Evolutionary conservation across 495 filamentous ascomycete genomes (phyloP).

Genomic region (Umbilicaria muhlenbergii): DNA sequence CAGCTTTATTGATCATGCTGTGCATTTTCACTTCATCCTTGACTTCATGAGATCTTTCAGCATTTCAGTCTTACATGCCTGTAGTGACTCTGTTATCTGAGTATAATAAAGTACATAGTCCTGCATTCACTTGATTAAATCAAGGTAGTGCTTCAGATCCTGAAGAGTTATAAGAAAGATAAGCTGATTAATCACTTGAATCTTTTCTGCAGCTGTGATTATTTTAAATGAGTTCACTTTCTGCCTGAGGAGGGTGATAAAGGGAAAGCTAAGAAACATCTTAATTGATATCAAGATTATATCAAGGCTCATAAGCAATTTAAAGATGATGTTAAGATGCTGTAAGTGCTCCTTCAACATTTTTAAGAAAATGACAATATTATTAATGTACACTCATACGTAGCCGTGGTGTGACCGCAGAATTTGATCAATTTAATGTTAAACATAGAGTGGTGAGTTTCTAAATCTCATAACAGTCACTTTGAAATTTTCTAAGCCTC

Average conservation of each 20-base stretch:
- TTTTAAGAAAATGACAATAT: slow-evolving; percentile 4
- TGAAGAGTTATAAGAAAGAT: no score
- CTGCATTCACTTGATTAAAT: no score
- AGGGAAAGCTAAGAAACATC: not conserved
- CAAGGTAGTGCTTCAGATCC: no score
- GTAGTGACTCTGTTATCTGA: no score
- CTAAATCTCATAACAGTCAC: slow-evolving; percentile 2
- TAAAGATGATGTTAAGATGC: not conserved
- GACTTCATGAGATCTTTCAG: not conserved
- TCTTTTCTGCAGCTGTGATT: no score
- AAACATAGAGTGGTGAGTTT: slow-evolving; percentile 1
- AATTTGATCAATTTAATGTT: not conserved
- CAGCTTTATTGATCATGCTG: no score
- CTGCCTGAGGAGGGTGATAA: not conserved
- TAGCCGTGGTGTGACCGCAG: not conserved
- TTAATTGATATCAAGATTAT: not conserved
- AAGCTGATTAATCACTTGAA: no score
- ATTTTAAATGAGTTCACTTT: no score
- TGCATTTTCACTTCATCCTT: not conserved
- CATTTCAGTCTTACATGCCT: not conserved
- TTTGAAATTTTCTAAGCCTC: not conserved
- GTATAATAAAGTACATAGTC: no score
- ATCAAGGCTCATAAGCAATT: not conserved
- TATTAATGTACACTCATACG: slow-evolving; percentile 2
- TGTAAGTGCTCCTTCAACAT: not conserved